Evolutionary conservation across 495 filamentous ascomycete species (phyloP), one percentile per base, ranked within the genome.

Genomic region (Penicillium pulvis): DNA sequence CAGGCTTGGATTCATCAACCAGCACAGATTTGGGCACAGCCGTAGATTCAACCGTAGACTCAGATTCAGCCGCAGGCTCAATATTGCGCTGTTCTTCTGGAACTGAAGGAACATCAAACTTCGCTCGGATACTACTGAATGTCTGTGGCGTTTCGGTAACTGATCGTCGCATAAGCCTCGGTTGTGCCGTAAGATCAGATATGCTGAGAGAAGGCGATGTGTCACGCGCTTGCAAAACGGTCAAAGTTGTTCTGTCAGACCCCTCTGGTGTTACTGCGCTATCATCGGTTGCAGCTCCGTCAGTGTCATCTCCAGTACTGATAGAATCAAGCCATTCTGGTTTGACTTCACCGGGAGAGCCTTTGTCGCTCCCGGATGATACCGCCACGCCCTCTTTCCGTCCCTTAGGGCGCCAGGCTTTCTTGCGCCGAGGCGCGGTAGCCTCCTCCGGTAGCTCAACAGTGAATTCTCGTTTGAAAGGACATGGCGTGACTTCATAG

Each of bases 401-500:
- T 65, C 59, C 76, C 75, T 79, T 84, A 11, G 89, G 90, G 33
- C 78, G 86, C 88, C 89, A 92, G 41, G 88, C 84, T 58, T 78
- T 83, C 72, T 85, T 88, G 59, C 79, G 85, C 44, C 85, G 71
- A 3, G 89, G 88, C 4, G 83, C 86, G 59, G 80, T 75, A 1
- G 86, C 85, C 49, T 81, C 77, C 55, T 90, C 87, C 5, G 92
- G 92, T 36, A 95, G 73, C 54, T 89, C 82, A 23, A 94, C 85
- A 1, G 82, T 87, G 57, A 94, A 92, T 4, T 83, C 79, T 50
- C 91, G 78, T 60, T 86, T 79, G 71, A 97, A 97, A 11, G 92
- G 92, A 76, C 91, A 96, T 48, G 84, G 83, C 0, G 91, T 96
- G 58, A 88, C 89, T 72, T 97, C 92, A 68, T 93, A 97, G 55